Percentiles rank a stretch among this genome's conserved stretches.
Evolutionary conservation across 225 moss, liverwort and hornwort species (phyloP).

Genomic region (Lunularia cruciata): DNA sequence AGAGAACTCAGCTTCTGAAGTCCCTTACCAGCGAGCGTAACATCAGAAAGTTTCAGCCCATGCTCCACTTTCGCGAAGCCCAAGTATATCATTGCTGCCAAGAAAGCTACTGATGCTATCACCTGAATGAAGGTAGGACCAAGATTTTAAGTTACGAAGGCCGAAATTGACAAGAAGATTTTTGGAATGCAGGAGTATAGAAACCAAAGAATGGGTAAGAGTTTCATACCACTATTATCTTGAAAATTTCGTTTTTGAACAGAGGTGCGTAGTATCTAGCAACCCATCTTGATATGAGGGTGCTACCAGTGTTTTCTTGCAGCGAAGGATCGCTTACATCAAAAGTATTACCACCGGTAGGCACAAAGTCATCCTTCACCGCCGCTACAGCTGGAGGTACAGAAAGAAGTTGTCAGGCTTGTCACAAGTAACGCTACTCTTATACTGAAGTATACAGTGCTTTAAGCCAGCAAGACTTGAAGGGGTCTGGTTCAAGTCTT

Average conservation of each 20-base stretch:
- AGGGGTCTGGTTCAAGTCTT: too few species aligned
- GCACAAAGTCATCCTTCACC: conserved; percentile 46
- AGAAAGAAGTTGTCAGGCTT: not conserved
- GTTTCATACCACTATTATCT: conserved; percentile 58
- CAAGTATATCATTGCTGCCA: conserved; percentile 77
- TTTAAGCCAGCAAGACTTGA: too few species aligned
- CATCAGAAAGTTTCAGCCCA: conserved; percentile 87
- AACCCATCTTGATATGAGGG: conserved; percentile 73
- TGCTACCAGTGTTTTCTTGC: conserved; percentile 78
- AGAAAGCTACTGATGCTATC: conserved; percentile 52
- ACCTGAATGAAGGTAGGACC: conserved; percentile 44
- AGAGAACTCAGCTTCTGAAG: not conserved
- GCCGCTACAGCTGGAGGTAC: conserved; percentile 15
- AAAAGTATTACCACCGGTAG: conserved; percentile 24
- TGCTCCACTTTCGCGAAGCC: conserved; percentile 84
- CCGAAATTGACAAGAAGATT: not conserved
- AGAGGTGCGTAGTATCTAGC: conserved; percentile 79
- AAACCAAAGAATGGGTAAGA: not conserved
- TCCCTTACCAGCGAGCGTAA: conserved; percentile 68
- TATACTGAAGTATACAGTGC: too few species aligned
- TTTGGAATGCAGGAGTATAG: not conserved
- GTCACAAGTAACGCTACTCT: too few species aligned
- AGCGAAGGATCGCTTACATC: conserved; percentile 65
- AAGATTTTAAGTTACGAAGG: too few species aligned
- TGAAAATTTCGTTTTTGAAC: conserved; percentile 76